Evolutionary conservation across 2,329 filamentous ascomycete species (phyloP), one percentile per base, ranked within the genome.

Genomic region (Microdochium paspali): DNA sequence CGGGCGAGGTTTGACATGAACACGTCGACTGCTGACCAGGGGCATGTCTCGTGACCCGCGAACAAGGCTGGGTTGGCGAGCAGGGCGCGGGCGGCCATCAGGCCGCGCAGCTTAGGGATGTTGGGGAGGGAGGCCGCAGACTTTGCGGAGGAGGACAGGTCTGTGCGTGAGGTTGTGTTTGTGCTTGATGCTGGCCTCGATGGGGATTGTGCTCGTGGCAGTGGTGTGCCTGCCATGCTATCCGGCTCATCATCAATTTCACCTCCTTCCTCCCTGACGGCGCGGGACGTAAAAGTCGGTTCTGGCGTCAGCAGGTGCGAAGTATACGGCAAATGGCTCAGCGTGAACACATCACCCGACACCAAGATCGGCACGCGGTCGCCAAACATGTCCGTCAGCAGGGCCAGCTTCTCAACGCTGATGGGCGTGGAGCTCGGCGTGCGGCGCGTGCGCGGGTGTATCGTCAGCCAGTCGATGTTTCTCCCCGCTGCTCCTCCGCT

Each of bases 1-100:
- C 70, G 68, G 10, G 78, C 72, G 10, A 74, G 74, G 50, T 77
- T 74, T 50, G 69, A 73, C 66, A 87, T 67, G 59, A 87, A 85
- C 13, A 68, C 64, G 57, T 82, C 78, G 23, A 86, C 73, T 1
- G 77, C 80, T 44, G 77, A 72, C 76, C 77, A 82, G 2, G 81
- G 76, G 51, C 81, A 84, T 21, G 70, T 63, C 4, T 72, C 62
- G 55, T 74, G 58, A 43, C 79, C 74, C 0, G 77, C 73, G 61
- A 83, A 87, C 45, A 87, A 64, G 3, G 80, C 79, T 2, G 84
- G 84, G 61, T 87, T 86, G 54, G 79, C 70, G 39, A 87, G 72
- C 2, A 87, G 68, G 9, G 81, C 83, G 44, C 84, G 74, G 7
- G 84, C 84, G 20, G 83, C 80, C 84, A 87, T 87, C 47, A 87